phyloP scores from a whole-genome alignment of 192 early-diverging fungal species.

The Coemansia sp. region DNA sequence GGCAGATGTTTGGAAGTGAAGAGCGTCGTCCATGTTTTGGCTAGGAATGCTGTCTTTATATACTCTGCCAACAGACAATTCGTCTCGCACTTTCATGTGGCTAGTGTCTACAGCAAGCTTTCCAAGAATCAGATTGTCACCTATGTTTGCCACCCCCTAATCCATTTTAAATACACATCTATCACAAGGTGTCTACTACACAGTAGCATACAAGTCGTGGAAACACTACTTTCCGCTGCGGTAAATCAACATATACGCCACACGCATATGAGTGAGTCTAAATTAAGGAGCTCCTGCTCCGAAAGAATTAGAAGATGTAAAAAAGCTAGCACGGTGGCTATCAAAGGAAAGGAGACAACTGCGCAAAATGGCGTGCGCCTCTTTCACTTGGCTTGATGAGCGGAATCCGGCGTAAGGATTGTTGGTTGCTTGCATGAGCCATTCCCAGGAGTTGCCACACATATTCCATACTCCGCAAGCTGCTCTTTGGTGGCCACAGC shows the following conservation, averaged over 20 bases:
- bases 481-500: constrained; percentile 58
- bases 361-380: neutral
- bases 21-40: neutral
- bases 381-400: neutral
- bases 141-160: neutral
- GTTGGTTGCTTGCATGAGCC: neutral
- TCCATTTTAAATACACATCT: neutral
- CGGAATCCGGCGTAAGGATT: neutral
- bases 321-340: neutral
- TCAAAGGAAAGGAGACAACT: neutral
- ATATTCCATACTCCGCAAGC: constrained; percentile 68
- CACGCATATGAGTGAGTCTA: neutral
- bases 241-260: neutral
- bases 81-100: neutral
- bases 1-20: neutral
- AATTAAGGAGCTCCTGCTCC: neutral
- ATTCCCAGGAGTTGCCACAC: neutral
- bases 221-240: neutral
- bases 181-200: neutral
- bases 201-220: neutral
- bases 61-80: neutral
- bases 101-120: neutral
- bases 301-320: neutral
- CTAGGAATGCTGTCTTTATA: neutral
- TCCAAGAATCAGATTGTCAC: neutral